These are phyloP conservation scores for Solanum bulbocastanum DNA, from an alignment of 257 asterid species.

Conservation along the genomic window DNA sequence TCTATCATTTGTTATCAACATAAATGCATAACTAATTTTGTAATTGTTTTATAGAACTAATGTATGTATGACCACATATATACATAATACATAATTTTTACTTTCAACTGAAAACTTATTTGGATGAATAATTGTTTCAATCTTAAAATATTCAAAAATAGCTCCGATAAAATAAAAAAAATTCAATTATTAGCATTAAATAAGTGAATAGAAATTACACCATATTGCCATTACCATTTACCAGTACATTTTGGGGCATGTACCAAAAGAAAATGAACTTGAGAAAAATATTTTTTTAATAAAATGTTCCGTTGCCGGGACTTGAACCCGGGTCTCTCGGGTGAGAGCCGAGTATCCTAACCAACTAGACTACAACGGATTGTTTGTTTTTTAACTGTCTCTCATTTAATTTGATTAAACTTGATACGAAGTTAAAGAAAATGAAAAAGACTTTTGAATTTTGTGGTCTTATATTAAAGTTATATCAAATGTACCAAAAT, in stretches of 20 bases:
- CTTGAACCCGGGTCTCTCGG: slow-evolving; percentile 90
- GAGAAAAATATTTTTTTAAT: no score
- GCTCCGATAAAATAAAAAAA: no score
- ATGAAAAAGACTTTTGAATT: no score
- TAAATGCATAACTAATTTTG: no score
- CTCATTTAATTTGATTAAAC: neutral
- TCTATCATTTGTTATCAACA: no score
- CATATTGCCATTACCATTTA: neutral
- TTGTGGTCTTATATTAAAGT: neutral
- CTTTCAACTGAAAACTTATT: no score
- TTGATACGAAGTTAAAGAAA: neutral
- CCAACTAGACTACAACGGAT: slow-evolving; percentile 79
- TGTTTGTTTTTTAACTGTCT: no score
- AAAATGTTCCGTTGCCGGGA: slow-evolving; percentile 63
- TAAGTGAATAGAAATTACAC: neutral
- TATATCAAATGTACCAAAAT: neutral
- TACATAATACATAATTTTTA: no score
- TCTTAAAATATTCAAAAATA: neutral
- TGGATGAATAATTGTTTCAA: neutral
- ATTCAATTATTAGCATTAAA: neutral
- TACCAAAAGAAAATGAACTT: neutral
- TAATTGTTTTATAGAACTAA: no score
- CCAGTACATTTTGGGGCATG: neutral
- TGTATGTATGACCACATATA: no score
- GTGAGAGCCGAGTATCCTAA: slow-evolving; percentile 98